Evolutionary conservation across 805 yeast genomes (phyloP).

Genomic region (Wickerhamiella parazyma): DNA sequence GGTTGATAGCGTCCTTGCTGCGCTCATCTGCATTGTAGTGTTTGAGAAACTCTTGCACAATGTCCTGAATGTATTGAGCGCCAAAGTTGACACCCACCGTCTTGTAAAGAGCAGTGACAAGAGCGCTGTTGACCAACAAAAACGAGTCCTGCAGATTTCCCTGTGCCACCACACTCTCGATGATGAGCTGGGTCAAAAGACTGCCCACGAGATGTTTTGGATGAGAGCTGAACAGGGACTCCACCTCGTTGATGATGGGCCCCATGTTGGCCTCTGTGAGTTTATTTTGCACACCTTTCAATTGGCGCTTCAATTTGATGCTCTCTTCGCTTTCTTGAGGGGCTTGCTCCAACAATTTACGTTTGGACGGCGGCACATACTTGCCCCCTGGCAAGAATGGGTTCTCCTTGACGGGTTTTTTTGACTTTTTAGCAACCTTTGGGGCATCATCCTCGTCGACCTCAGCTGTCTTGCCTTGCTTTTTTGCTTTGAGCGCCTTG

Average conservation of each 20-base stretch:
- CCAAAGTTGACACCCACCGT: slow-evolving; percentile 82
- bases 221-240: slow-evolving; percentile 44
- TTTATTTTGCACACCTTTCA: slow-evolving; percentile 76
- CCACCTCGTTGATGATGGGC: slow-evolving; percentile 55
- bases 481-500: slow-evolving; percentile 18
- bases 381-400: slow-evolving; percentile 44
- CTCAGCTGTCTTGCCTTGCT: background rate
- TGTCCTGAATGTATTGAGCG: slow-evolving; percentile 64
- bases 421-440: slow-evolving; percentile 11
- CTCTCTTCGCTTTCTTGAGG: slow-evolving; percentile 35
- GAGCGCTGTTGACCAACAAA: slow-evolving; percentile 63
- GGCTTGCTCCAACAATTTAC: slow-evolving; percentile 34
- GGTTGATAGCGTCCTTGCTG: slow-evolving; percentile 43
- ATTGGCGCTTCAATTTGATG: slow-evolving; percentile 39
- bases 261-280: slow-evolving; percentile 77
- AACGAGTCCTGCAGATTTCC: slow-evolving; percentile 65
- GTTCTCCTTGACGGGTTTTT: slow-evolving; percentile 39
- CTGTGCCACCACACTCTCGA: slow-evolving; percentile 51
- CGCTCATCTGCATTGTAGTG: slow-evolving; percentile 13
- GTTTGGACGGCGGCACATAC: slow-evolving; percentile 80
- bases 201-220: slow-evolving; percentile 75
- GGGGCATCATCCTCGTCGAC: background rate
- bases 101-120: slow-evolving; percentile 61
- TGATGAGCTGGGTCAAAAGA: slow-evolving; percentile 44
- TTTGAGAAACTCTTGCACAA: slow-evolving; percentile 56